Evolutionary conservation across 2,329 filamentous ascomycete species (phyloP).

Genomic region (Cladosporium sp.): DNA sequence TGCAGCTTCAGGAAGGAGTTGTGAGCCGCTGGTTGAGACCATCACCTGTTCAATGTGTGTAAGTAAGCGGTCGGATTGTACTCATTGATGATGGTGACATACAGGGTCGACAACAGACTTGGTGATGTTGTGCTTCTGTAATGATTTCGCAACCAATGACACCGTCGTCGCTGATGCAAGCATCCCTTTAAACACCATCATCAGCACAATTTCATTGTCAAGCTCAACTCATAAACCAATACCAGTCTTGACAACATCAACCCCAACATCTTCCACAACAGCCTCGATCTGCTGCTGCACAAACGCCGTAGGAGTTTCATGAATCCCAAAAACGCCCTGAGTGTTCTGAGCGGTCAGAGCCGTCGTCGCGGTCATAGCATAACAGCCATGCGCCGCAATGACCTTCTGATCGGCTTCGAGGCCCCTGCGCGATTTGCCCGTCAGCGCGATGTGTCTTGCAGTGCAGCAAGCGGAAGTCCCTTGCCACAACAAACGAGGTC

Average conservation of each 20-base stretch:
- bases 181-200: slow-evolving; percentile 64
- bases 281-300: slow-evolving; percentile 83
- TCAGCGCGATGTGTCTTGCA: slow-evolving; percentile 16
- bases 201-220: not conserved
- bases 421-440: slow-evolving; percentile 58
- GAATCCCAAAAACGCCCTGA: slow-evolving; percentile 76
- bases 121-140: slow-evolving; percentile 60
- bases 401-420: slow-evolving; percentile 96
- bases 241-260: slow-evolving; percentile 93
- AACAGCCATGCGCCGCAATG: slow-evolving; percentile 86
- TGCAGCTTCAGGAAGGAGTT: slow-evolving; percentile 67
- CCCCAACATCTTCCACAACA: slow-evolving; percentile 78
- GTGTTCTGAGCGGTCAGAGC: slow-evolving; percentile 97
- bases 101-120: slow-evolving; percentile 75
- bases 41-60: slow-evolving; percentile 66
- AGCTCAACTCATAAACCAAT: not conserved
- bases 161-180: slow-evolving; percentile 73
- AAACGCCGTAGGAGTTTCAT: slow-evolving; percentile 76
- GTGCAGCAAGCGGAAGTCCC: slow-evolving; percentile 11
- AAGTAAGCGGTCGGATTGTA: not conserved
- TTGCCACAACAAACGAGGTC: not conserved
- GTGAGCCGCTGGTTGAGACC: slow-evolving; percentile 79
- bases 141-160: slow-evolving; percentile 64
- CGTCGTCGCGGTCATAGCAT: slow-evolving; percentile 94
- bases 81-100: slow-evolving; percentile 34